Base-by-base conservation (phyloP, 768 basidiomycete genomes). In the Pleurotus platypus region DNA sequence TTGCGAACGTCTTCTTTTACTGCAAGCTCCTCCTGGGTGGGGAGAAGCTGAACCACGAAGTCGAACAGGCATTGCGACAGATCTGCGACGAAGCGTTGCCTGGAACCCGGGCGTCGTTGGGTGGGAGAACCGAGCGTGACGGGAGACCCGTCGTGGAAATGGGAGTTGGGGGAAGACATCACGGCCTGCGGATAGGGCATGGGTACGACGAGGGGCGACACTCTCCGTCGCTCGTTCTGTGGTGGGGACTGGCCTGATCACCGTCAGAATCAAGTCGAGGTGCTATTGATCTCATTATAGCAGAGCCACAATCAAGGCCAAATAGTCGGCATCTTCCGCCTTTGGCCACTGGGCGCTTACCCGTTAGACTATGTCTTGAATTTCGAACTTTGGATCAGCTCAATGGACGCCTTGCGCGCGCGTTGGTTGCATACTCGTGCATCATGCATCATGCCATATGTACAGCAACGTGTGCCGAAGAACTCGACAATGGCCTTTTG, bases 1-100 rank as follows among this genome's bases (percentile, higher is more conserved):
- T 92, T 92, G 66, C 96, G 79, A 61, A 98, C 95, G 64, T 96
- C 92, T 76, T 98, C 95, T 78, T 98, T 99, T 67, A 95, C 87
- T 42, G 87, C 82, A 73, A 96, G 83, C 75, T 97, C 94, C 68
- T 95, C 93, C 40, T 83, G 71, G 2, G 93, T 93, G 2, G 94
- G 94, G 15, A 97, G 80, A 49, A 95, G 82, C 71, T 94, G 94
- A 61, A 95, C 82, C 57, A 96, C 93, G 71, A 95, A 97, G 73
- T 94, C 89, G 76, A 92, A 92, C 60, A 96, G 84, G 63, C 88
- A 92, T 66, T 92, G 89, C 11, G 93, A 94, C 64, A 96, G 86
- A 67, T 94, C 91, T 24, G 78, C 74, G 62, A 83, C 76, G 78
- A 92, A 90, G 57, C 83, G 84, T 66, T 87, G 84, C 64, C 82